phyloP scores from a whole-genome alignment of 2,329 filamentous ascomycete species.

The Fusarium sambucinum region DNA sequence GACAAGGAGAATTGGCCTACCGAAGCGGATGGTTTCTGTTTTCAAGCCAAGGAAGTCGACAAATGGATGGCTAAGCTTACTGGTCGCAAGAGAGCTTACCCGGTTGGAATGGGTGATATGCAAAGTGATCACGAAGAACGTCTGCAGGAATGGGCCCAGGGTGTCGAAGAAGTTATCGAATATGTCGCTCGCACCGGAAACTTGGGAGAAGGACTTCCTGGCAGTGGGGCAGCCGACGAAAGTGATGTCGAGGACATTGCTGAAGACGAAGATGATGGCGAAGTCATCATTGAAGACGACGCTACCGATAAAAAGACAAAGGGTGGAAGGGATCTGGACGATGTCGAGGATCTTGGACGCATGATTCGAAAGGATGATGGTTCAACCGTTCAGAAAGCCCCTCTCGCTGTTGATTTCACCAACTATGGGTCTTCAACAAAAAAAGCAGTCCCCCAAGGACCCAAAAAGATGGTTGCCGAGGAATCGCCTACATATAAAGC shows the following conservation, averaged over 20 bases:
- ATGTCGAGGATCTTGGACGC: slow-evolving; percentile 85
- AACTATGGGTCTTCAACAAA: slow-evolving; percentile 71
- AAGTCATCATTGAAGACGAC: slow-evolving; percentile 59
- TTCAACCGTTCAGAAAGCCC: slow-evolving; percentile 51
- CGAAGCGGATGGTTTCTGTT: slow-evolving; percentile 91
- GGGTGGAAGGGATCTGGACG: slow-evolving; percentile 67
- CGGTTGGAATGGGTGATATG: slow-evolving; percentile 87
- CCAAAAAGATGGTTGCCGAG: slow-evolving; percentile 95
- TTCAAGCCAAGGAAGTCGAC: slow-evolving; percentile 89
- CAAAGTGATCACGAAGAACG: slow-evolving; percentile 77
- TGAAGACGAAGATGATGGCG: slow-evolving; percentile 69
- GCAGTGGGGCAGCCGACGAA: slow-evolving; percentile 86
- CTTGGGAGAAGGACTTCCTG: slow-evolving; percentile 74
- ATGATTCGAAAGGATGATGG: slow-evolving; percentile 65
- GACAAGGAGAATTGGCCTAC: slow-evolving; percentile 93
- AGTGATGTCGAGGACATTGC: slow-evolving; percentile 81
- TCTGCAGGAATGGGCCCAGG: slow-evolving; percentile 81
- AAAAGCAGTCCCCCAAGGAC: slow-evolving; percentile 56
- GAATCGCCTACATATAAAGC: slow-evolving; percentile 88
- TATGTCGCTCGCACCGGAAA: slow-evolving; percentile 71
- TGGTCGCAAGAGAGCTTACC: slow-evolving; percentile 85
- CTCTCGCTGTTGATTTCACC: slow-evolving; percentile 88
- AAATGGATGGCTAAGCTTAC: slow-evolving; percentile 98
- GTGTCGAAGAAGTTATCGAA: slow-evolving; percentile 77
- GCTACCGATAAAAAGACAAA: slow-evolving; percentile 55